Conservation (phyloP, 495 filamentous ascomycete genomes). For the Parmelia sp. region DNA sequence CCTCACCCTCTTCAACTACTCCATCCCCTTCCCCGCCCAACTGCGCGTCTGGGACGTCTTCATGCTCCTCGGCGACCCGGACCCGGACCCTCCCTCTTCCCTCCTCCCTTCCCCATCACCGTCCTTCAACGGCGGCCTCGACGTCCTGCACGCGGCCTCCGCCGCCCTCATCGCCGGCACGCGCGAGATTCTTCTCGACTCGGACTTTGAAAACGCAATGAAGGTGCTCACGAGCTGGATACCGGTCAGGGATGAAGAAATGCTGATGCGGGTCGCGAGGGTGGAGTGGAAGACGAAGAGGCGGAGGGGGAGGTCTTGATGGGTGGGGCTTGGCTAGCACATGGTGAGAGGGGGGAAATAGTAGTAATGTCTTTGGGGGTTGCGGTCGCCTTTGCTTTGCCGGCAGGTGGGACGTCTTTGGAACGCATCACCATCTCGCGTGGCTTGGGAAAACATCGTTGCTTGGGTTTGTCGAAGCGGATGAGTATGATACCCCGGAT, state of each 20-base stretch:
- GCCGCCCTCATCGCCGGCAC: conserved; percentile 90
- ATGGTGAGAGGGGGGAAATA: too few relatives aligned
- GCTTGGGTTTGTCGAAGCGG: background rate
- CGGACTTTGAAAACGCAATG: conserved; percentile 97
- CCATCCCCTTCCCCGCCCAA: conserved; percentile 91
- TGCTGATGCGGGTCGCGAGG: conserved; percentile 90
- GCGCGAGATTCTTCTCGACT: conserved; percentile 82
- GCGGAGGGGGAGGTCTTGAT: conserved; percentile 35
- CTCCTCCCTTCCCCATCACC: conserved; percentile 1
- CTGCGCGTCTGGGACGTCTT: conserved; percentile 99
- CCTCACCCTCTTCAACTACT: conserved; percentile 94
- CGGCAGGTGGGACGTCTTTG: too few relatives aligned
- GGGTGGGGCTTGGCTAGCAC: too few relatives aligned
- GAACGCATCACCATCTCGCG: too few relatives aligned
- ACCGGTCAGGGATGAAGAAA: conserved; percentile 88
- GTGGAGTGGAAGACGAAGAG: conserved; percentile 79
- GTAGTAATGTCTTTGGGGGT: too few relatives aligned
- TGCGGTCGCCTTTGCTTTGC: background rate
- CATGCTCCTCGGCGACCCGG: conserved; percentile 83
- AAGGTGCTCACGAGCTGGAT: conserved; percentile 95
- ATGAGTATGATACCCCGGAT: background rate
- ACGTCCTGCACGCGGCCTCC: conserved; percentile 84
- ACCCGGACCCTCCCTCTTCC: conserved; percentile 26
- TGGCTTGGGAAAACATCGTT: background rate
- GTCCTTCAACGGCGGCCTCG: conserved; percentile 61